Evolutionary conservation across 2,329 filamentous ascomycete genomes (phyloP), one percentile per base, ranked within the genome.

Genomic region (Aspergillus sojae): DNA sequence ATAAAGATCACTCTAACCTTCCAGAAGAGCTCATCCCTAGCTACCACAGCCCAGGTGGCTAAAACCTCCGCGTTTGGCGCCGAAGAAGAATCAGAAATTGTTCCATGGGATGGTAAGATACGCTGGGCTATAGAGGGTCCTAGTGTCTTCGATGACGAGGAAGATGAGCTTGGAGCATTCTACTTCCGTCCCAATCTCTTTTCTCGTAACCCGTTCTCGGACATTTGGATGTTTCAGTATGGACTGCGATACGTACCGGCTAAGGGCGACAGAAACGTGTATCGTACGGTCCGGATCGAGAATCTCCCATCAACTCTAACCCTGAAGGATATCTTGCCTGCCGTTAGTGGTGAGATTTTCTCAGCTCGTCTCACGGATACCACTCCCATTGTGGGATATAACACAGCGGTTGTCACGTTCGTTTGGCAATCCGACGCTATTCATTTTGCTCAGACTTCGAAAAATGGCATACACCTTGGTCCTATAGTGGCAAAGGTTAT

Each of bases 391-490:
- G 74, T 69, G 1, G 74, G 75, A 9, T 72, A 67, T 28, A 72
- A 72, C 53, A 77, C 73, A 4, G 75, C 70, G 6, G 62, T 77
- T 36, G 61, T 77, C 2, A 70, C 71, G 4, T 78, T 77, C 55
- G 58, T 75, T 19, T 62, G 58, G 4, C 68, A 76, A 53, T 45
- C 59, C 2, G 67, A 74, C 39, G 74, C 75, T 2, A 21, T 63
- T 14, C 56, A 61, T 3, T 76, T 77, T 50, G 34, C 69, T 12
- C 36, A 62, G 11, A 59, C 62, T 45, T 67, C 67, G 7, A 66
- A 63, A 11, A 53, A 64, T 4, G 67, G 67, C 9, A 62, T 77
- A 5, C 61, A 36, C 14, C 57, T 74, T 32, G 65, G 72, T 5
- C 52, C 65, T 7, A 61, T 58, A 9, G 59, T 62, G 39, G 70